Evolutionary conservation across 2,329 filamentous ascomycete genomes (phyloP).

Genomic region (Cryoendolithus antarcticus): DNA sequence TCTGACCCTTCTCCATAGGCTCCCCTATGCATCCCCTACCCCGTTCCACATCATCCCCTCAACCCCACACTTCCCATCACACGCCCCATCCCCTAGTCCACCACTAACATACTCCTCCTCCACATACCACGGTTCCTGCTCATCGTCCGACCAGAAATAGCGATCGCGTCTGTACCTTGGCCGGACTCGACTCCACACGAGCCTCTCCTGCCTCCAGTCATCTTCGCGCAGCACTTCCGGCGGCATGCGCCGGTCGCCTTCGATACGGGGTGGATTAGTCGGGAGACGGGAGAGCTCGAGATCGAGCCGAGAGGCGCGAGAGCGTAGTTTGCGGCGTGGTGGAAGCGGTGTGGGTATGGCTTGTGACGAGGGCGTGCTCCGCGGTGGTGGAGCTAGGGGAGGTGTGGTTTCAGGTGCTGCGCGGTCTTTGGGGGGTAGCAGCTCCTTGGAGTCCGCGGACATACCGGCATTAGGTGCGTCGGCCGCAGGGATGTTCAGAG

Average conservation of each 20-base stretch:
- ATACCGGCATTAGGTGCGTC: neutral
- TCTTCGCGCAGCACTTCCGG: neutral
- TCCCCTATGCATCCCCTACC: neutral
- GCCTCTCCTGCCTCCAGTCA: neutral
- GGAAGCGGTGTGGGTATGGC: neutral
- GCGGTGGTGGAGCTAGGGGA: neutral
- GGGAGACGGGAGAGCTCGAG: neutral
- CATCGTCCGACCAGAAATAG: no score
- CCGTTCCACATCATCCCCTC: neutral
- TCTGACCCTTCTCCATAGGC: no score
- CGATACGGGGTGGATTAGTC: neutral
- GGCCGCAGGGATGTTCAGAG: neutral
- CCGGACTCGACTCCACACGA: neutral
- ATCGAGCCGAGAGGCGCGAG: neutral
- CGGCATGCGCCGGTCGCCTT: neutral
- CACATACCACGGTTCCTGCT: neutral
- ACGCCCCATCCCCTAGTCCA: neutral
- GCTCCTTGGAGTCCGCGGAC: neutral
- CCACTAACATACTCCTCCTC: neutral
- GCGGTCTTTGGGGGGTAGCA: neutral
- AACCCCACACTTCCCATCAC: slow-evolving; percentile 2
- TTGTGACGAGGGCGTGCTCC: neutral
- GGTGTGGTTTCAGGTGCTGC: neutral
- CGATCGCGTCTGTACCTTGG: neutral
- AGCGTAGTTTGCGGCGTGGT: neutral